Conservation (phyloP, 1,284 basidiomycete species). For the Ceratobasidium sp. region DNA sequence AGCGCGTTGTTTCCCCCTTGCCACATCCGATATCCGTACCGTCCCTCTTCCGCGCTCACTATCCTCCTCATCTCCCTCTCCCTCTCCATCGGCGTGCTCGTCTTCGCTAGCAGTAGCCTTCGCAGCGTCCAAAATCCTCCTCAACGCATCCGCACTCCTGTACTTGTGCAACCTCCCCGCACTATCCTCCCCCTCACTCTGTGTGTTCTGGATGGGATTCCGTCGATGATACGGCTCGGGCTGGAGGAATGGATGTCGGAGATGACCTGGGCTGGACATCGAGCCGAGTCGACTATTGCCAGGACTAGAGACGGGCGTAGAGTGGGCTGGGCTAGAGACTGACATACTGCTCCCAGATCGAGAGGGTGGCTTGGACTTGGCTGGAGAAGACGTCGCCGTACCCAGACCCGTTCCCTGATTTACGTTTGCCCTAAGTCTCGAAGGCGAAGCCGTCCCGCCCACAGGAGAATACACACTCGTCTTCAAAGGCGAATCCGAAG, state of each 20-base stretch:
- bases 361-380: conserved; percentile 23
- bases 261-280: background rate
- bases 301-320: background rate
- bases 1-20: conserved; percentile 15
- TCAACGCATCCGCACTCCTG: conserved; percentile 25
- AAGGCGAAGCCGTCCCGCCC: background rate
- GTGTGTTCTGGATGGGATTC: background rate
- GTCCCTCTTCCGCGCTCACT: conserved; percentile 35
- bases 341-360: conserved; percentile 17
- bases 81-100: conserved; percentile 55
- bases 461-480: conserved; percentile 1
- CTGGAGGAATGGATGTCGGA: conserved; percentile 31
- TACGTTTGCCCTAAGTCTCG: background rate
- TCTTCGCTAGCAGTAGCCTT: conserved; percentile 33
- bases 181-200: conserved; percentile 5
- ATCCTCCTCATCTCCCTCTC: conserved; percentile 54
- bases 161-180: conserved; percentile 1
- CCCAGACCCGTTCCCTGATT: too few species aligned
- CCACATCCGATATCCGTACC: background rate
- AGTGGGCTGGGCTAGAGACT: background rate
- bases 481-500: background rate
- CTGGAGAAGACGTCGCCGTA: conserved; percentile 15
- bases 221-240: background rate
- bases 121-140: conserved; percentile 29
- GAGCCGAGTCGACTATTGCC: background rate